Evolutionary conservation across 192 early-diverging fungal species (phyloP).

Genomic region (Linnemannia schmuckeri): DNA sequence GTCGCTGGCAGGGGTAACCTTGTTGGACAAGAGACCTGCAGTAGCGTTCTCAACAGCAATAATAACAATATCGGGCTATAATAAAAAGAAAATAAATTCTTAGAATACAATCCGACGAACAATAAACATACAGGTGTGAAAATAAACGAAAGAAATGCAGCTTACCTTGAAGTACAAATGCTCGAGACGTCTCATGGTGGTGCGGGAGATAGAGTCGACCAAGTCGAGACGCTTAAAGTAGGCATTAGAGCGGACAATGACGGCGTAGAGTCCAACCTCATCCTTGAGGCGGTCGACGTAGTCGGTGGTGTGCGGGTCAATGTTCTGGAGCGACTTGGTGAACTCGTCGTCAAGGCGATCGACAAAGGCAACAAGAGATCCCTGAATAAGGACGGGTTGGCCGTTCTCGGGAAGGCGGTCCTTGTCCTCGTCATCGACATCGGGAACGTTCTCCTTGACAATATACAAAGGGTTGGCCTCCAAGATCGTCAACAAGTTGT

Average conservation of each 20-base stretch:
- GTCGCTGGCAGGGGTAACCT: conserved; percentile 60
- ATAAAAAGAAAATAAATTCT: not conserved
- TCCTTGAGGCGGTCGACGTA: conserved; percentile 96
- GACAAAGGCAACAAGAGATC: conserved; percentile 87
- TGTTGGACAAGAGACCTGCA: conserved; percentile 62
- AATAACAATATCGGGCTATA: conserved; percentile 89
- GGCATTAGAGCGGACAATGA: conserved; percentile 88
- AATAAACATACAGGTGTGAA: not conserved
- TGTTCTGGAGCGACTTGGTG: conserved; percentile 92
- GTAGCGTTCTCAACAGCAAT: conserved; percentile 74
- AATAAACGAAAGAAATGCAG: not conserved
- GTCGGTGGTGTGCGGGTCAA: conserved; percentile 97
- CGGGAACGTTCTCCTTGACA: conserved; percentile 78
- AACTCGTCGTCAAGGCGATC: conserved; percentile 99
- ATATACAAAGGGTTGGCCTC: conserved; percentile 80
- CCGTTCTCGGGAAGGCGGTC: conserved; percentile 67
- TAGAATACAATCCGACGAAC: not conserved
- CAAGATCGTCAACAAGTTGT: conserved; percentile 81
- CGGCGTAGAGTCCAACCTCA: conserved; percentile 86
- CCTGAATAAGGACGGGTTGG: conserved; percentile 75
- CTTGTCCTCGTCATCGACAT: conserved; percentile 74
- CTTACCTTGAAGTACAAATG: conserved; percentile 95
- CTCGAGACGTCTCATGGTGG: conserved; percentile 90
- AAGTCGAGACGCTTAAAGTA: conserved; percentile 84
- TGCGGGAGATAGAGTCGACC: conserved; percentile 75